phyloP scores from a whole-genome alignment of 2,329 filamentous ascomycete genomes.

The Tolypocladium guangdongense region DNA sequence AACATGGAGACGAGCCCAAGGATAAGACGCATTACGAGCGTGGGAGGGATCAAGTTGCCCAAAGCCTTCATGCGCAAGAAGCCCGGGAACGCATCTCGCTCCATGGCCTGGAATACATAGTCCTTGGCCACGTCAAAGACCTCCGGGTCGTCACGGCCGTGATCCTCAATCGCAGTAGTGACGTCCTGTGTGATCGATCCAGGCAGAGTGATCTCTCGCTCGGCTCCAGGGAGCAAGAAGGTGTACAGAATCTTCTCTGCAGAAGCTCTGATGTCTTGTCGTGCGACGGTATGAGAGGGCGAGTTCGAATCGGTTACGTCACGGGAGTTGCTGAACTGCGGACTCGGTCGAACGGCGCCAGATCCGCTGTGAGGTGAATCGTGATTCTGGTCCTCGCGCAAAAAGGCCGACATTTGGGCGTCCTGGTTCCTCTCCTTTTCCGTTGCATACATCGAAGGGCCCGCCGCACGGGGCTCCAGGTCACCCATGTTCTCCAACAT shows the following conservation, averaged over 20 bases:
- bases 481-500: slow-evolving; percentile 66
- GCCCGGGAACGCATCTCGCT: slow-evolving; percentile 95
- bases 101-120: slow-evolving; percentile 99
- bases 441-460: slow-evolving; percentile 50
- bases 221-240: slow-evolving; percentile 86
- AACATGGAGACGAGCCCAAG: slow-evolving; percentile 76
- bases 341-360: slow-evolving; percentile 33
- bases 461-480: slow-evolving; percentile 46
- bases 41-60: slow-evolving; percentile 88
- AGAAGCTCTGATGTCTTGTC: slow-evolving; percentile 81
- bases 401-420: slow-evolving; percentile 81
- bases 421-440: slow-evolving; percentile 71
- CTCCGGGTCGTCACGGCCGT: slow-evolving; percentile 88
- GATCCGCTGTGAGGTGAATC: slow-evolving; percentile 44
- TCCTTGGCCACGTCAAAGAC: slow-evolving; percentile 97
- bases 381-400: slow-evolving; percentile 56
- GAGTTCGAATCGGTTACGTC: slow-evolving; percentile 68
- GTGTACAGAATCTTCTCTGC: slow-evolving; percentile 99
- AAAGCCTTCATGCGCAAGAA: slow-evolving; percentile 92
- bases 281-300: slow-evolving; percentile 70
- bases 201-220: slow-evolving; percentile 90
- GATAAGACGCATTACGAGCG: slow-evolving; percentile 75
- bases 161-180: slow-evolving; percentile 78
- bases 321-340: slow-evolving; percentile 48
- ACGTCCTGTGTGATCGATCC: slow-evolving; percentile 79